These are phyloP conservation scores for Novymonas esmeraldas DNA, from an alignment of 208 protist species.

Conservation along the genomic window DNA sequence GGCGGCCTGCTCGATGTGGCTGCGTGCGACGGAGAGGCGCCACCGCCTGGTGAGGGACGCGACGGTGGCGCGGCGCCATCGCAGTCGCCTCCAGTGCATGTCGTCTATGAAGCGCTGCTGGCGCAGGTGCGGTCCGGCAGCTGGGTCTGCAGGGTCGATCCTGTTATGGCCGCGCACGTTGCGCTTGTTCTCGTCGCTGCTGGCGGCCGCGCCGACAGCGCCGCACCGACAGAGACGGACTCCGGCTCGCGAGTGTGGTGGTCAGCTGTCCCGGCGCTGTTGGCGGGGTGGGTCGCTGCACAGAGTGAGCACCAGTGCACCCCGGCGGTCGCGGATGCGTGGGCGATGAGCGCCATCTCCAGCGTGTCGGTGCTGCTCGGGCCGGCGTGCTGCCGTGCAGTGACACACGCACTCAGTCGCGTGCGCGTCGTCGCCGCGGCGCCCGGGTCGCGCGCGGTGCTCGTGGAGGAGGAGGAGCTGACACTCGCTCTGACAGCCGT, in stretches of 20 bases:
- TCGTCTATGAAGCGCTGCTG: slow-evolving; percentile 11
- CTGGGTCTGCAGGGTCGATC: slow-evolving; percentile 20
- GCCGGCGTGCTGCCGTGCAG: slow-evolving; percentile 1
- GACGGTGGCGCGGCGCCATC: too few relatives aligned
- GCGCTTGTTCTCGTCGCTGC: slow-evolving; percentile 18
- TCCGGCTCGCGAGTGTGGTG: slow-evolving; percentile 18
- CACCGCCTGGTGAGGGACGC: too few relatives aligned
- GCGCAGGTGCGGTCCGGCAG: slow-evolving; percentile 13
- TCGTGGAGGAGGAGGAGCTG: slow-evolving; percentile 17
- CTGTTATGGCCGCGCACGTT: slow-evolving; percentile 28
- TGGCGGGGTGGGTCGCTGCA: slow-evolving; percentile 12
- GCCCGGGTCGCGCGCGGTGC: not conserved
- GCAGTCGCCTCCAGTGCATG: not conserved
- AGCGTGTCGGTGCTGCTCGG: slow-evolving; percentile 15
- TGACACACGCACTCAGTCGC: slow-evolving; percentile 7
- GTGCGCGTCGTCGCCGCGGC: slow-evolving; percentile 2
- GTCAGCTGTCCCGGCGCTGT: not conserved
- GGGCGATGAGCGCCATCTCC: slow-evolving; percentile 25
- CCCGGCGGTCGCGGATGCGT: not conserved
- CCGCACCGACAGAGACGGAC: not conserved
- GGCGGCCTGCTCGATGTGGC: not conserved
- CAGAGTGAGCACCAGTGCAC: not conserved
- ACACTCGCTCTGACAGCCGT: not conserved
- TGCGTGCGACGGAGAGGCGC: not conserved
- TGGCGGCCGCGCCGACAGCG: not conserved